A percentile compares a stretch with the other conserved stretches of the same genome.
These are phyloP conservation scores for Pharnaceum exiguum DNA, from an alignment of 148 eudicot genomes.

Conservation along the genomic window DNA sequence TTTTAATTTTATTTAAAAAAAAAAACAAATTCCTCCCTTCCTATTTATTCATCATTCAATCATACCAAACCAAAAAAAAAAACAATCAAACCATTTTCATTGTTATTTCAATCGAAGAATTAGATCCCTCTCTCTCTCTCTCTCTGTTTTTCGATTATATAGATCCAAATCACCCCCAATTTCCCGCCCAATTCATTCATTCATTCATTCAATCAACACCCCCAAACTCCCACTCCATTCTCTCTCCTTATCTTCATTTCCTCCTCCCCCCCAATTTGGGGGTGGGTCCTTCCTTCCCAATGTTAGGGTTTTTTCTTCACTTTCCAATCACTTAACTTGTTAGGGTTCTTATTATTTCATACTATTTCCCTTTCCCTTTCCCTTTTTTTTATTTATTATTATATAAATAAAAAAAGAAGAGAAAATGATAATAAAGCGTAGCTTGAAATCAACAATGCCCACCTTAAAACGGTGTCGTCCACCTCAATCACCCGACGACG, in stretches of 20 bases:
- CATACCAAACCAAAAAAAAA: not conserved
- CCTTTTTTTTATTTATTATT: too few species aligned
- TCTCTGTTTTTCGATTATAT: not conserved
- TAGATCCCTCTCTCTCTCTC: conserved; percentile 19
- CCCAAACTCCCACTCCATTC: not conserved
- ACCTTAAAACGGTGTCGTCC: conserved; percentile 67
- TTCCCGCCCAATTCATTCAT: conserved; percentile 29
- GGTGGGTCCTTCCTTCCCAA: not conserved
- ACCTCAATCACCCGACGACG: conserved; percentile 41
- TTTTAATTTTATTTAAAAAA: conserved; percentile 14
- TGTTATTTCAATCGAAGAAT: not conserved
- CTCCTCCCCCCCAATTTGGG: not conserved
- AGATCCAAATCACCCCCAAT: conserved; percentile 19
- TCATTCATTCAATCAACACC: too few species aligned
- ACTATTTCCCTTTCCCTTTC: too few species aligned
- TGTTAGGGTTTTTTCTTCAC: conserved; percentile 27
- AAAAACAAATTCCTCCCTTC: not conserved
- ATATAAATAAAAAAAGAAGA: too few species aligned
- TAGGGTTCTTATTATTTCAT: too few species aligned
- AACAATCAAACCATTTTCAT: conserved; percentile 1
- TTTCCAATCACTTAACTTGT: too few species aligned
- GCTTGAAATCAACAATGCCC: conserved; percentile 91
- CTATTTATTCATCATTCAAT: not conserved
- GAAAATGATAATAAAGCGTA: conserved; percentile 85
- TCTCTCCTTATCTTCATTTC: not conserved